Evolutionary conservation across 306 rosid genomes (phyloP).

Genomic region (Quercus engelmannii): DNA sequence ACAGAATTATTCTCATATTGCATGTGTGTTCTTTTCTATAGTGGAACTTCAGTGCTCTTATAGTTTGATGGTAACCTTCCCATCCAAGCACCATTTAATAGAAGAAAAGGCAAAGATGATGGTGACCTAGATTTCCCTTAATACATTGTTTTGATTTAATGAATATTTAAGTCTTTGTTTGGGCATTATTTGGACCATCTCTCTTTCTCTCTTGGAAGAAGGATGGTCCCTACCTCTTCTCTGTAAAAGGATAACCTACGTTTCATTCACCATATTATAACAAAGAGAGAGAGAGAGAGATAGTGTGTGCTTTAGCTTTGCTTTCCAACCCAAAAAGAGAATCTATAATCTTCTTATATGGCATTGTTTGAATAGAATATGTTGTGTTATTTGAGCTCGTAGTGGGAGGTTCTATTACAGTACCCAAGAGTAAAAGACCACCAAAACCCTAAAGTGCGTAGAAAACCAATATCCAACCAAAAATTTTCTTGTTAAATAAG

Average conservation of each 20-base stretch:
- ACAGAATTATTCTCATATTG: conserved; percentile 24
- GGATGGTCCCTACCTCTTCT: conserved; percentile 40
- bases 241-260: conserved; percentile 6
- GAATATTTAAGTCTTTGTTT: conserved; percentile 21
- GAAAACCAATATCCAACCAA: neutral
- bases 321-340: conserved; percentile 29
- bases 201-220: neutral
- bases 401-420: conserved; percentile 41
- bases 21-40: conserved; percentile 19
- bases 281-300: conserved; percentile 16
- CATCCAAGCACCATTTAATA: conserved; percentile 7
- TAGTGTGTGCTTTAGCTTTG: conserved; percentile 38
- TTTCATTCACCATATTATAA: conserved; percentile 24
- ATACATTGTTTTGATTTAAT: conserved; percentile 18
- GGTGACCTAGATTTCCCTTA: conserved; percentile 22
- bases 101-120: conserved; percentile 8
- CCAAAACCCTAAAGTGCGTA: neutral
- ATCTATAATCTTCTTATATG: conserved; percentile 22
- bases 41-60: conserved; percentile 40
- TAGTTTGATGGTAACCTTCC: conserved; percentile 34
- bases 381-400: conserved; percentile 24
- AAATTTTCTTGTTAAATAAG: neutral
- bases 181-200: conserved; percentile 45
- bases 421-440: neutral
- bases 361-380: conserved; percentile 18